Evolutionary conservation across 2,329 filamentous ascomycete genomes (phyloP), one percentile per base, ranked within the genome.

Genomic region (Emmonsiellopsis sp.): DNA sequence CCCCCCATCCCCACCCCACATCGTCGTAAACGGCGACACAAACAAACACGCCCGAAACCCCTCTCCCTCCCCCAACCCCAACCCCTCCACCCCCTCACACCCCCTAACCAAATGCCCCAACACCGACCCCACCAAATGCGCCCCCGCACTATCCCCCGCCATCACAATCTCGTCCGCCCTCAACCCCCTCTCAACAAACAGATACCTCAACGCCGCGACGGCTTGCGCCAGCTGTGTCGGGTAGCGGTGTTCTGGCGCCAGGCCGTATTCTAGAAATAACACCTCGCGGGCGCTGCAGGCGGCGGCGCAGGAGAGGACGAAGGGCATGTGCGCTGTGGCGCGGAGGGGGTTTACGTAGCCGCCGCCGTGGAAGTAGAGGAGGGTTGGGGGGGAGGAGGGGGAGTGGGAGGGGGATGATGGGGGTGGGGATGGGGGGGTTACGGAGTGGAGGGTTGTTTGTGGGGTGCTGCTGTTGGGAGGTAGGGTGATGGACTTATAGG

Each of bases 361-460:
- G 1, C 46, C 46, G 7, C 46, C 46, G 38, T 49, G 46, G n/a
- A 49, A 49, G n/a, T 49, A 49, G 7, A 49, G 46, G 16, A 49
- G 5, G 4, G 16, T 38, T 13, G 34, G 46, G 16, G 32, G 16
- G 34, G 11, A 15, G 26, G 20, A 26, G 20, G 20, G 20, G 20
- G 20, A 5, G 20, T n/a, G n/a, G n/a, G n/a, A n/a, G n/a, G n/a
- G n/a, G n/a, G n/a, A n/a, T n/a, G n/a, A n/a, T n/a, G n/a, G n/a
- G n/a, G n/a, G n/a, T n/a, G n/a, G n/a, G n/a, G 45, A 48, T 26
- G 11, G 5, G 46, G 46, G 46, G 10, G 34, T 49, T 15, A 40
- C 34, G 38, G 38, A 49, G 15, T 49, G 46, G 32, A 49, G 30
- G 34, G 34, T 26, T 38, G 46, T 5, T 20, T 15, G 34, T n/a